Evolutionary conservation across 2,329 filamentous ascomycete species (phyloP), one percentile per base, ranked within the genome.

Genomic region (Aspergillus felis): DNA sequence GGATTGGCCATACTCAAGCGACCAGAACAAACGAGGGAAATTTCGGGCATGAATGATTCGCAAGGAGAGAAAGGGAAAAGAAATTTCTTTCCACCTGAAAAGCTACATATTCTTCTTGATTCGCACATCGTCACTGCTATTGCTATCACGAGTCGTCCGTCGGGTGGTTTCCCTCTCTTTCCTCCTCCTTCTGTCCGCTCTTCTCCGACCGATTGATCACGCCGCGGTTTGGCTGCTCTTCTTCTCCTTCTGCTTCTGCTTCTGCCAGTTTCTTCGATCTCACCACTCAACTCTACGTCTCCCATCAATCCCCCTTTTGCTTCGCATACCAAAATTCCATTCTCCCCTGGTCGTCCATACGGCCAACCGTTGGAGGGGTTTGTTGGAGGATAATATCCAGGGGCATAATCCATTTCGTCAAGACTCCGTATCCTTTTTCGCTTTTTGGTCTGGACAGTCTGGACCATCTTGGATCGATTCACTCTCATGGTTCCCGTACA

Each of bases 101-200:
- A 38, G 32, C 32, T 38, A 10, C 25, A 29, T 8, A 9, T 24
- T 44, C 22, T 25, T 25, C 22, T 17, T 35, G 14, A 25, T 25
- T 47, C 44, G 22, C 22, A 7, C 25, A 27, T 27, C 22, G 25
- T 47, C 44, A 47, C 12, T 24, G 24, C 12, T 24, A 17, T 25
- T 20, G 22, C 20, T 22, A 9, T n/a, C 42, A 25, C n/a, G 22
- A 47, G 44, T 47, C 22, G 22, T 60, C 17, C 38, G 14, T 10
- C 51, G 50, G 50, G 55, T 54, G 41, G 42, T 57, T 25, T 58
- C 42, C 54, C 61, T 60, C 51, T 57, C 60, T 63, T 54, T 62
- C 50, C 61, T 58, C 58, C 53, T 55, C 50, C 38, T 50, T 38
- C 53, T 32, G 24, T 54, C 50, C 53, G 24, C 54, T 35, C 54